Evolutionary conservation across 768 basidiomycete species (phyloP), one percentile per base, ranked within the genome.

Genomic region (Pholiota conissans): DNA sequence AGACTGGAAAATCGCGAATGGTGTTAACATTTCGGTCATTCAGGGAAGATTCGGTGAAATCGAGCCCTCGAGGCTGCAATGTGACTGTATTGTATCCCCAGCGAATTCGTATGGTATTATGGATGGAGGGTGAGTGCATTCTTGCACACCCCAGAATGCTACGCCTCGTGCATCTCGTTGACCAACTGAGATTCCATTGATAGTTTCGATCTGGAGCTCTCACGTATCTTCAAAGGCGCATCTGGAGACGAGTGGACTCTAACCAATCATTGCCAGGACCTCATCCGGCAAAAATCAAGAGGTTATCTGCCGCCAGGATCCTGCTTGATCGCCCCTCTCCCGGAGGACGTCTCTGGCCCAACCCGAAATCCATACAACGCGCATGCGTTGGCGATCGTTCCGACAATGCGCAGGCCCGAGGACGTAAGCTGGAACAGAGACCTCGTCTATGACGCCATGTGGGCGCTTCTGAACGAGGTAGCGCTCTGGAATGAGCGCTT

Each of bases 371-470:
- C 34, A 6, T 40, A 32, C 18, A 32, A 45, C 18, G 27, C 52
- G 46, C 52, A 40, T 13, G 47, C 47, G 10, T 29, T 54, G 8
- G 52, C 52, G 10, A 54, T 54, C 13, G 28, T 48, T 18, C 61
- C 59, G 16, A 60, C 55, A 10, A 57, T 53, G 59, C 56, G 52
- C 26, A 30, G 30, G 13, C 61, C 61, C 18, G 49, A 51, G 45
- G 58, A 59, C n/a, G 42, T 62, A 13, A 59, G 45, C 26, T 59
- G 58, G 58, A 51, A 62, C 32, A 59, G 56, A 37, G 58, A 56
- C 32, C 35, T 62, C 5, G 55, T 59, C 7, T 62, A 56, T 42
- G 51, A 62, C 42, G 50, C 58, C 49, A 62, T 62, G 61, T 62
- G 58, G 58, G 30, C 61, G 2, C 50, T 59, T 28, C 51, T 59